phyloP scores from a whole-genome alignment of 1,284 basidiomycete species.

The Bjerkandera adusta region DNA sequence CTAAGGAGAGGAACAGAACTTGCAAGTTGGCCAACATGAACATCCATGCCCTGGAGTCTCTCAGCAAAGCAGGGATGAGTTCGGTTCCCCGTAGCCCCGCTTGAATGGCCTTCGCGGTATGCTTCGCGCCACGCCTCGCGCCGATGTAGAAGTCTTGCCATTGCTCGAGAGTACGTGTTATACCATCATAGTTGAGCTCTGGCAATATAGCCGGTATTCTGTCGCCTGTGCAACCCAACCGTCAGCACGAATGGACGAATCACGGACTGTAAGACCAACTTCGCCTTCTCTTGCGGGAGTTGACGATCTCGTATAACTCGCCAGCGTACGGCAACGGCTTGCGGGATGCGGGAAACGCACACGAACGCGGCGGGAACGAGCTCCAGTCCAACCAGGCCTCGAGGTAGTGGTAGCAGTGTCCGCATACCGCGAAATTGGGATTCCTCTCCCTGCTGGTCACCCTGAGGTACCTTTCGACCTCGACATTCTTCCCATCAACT shows the following conservation, averaged over 20 bases:
- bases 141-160: background rate
- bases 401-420: slow-evolving; percentile 7
- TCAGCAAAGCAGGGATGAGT: background rate
- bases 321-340: slow-evolving; percentile 2
- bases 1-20: slow-evolving; percentile 1
- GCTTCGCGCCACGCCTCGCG: slow-evolving; percentile 1
- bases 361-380: background rate
- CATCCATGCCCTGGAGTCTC: background rate
- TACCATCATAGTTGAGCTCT: slow-evolving; percentile 12
- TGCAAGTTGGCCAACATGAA: slow-evolving; percentile 11
- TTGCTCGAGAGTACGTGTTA: slow-evolving; percentile 6
- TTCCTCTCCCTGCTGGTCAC: background rate
- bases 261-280: no score
- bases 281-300: background rate
- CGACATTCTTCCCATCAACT: background rate
- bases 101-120: background rate
- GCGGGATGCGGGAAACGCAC: background rate
- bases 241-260: no score
- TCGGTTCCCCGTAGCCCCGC: background rate
- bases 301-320: slow-evolving; percentile 9
- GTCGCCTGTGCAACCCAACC: no score
- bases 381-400: slow-evolving; percentile 1
- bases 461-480: background rate
- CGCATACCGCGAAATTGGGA: slow-evolving; percentile 1
- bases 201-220: slow-evolving; percentile 5